Conservation (phyloP, 257 asterid species). For the Petunia axillaris region DNA sequence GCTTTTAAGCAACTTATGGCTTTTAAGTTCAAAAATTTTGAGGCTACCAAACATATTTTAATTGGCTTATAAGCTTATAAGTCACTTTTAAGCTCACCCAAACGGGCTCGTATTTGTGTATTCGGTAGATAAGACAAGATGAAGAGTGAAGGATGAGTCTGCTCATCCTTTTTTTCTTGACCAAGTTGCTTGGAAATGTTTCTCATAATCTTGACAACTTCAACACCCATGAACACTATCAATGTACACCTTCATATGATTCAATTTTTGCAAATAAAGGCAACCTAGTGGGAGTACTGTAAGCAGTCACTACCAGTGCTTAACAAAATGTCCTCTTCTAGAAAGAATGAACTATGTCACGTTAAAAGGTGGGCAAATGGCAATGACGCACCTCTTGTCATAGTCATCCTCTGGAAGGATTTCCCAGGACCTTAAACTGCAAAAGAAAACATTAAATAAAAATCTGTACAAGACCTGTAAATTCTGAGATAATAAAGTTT, state of each 20-base stretch:
- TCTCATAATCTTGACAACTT: neutral
- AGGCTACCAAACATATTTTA: too few relatives aligned
- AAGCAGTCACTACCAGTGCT: neutral
- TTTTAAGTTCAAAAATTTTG: too few relatives aligned
- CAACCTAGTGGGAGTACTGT: neutral
- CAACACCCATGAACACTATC: neutral
- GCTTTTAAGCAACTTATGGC: too few relatives aligned
- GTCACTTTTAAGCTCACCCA: too few relatives aligned
- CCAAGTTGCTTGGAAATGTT: neutral
- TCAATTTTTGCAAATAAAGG: slow-evolving; percentile 20
- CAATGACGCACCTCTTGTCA: slow-evolving; percentile 64
- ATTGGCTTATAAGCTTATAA: too few relatives aligned
- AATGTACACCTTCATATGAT: slow-evolving; percentile 1
- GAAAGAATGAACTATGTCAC: neutral
- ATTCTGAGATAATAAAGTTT: neutral
- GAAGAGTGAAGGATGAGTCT: neutral
- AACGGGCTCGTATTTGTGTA: neutral
- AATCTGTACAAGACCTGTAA: neutral
- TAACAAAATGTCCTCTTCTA: slow-evolving; percentile 2
- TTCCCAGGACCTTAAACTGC: slow-evolving; percentile 88
- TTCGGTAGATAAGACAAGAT: neutral
- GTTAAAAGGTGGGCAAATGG: neutral
- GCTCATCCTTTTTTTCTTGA: neutral
- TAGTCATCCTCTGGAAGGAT: slow-evolving; percentile 84
- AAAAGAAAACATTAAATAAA: slow-evolving; percentile 19